Evolutionary conservation across 2,329 filamentous ascomycete species (phyloP).

Genomic region (Ceratocystiopsis minuta): DNA sequence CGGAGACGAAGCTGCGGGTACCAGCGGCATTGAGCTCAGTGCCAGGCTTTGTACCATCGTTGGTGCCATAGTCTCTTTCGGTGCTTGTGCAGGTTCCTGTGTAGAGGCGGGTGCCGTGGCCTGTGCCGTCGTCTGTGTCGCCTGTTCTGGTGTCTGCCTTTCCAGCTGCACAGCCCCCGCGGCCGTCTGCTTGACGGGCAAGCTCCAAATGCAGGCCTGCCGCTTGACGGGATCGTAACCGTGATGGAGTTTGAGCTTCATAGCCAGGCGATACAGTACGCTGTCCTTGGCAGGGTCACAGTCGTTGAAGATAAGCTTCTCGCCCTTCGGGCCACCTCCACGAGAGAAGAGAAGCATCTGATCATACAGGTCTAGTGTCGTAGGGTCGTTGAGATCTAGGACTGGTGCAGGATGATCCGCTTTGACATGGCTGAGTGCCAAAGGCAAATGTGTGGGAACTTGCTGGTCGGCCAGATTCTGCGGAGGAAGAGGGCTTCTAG

Average conservation of each 20-base stretch:
- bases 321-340: conserved; percentile 8
- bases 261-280: conserved; percentile 12
- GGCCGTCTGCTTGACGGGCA: neutral
- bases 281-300: conserved; percentile 13
- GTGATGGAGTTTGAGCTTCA: conserved; percentile 14
- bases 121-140: no score
- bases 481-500: no score
- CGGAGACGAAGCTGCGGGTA: no score
- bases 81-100: no score
- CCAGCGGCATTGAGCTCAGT: no score
- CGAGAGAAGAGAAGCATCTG: conserved; percentile 13
- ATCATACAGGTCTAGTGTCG: conserved; percentile 11
- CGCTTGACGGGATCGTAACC: conserved; percentile 12
- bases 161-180: no score
- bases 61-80: no score
- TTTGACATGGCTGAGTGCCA: neutral
- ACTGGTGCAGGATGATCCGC: neutral
- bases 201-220: conserved; percentile 10
- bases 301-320: conserved; percentile 13
- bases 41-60: no score
- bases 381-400: conserved; percentile 8
- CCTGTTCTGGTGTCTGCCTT: no score
- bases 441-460: neutral
- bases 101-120: no score
- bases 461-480: no score